Base-by-base conservation (phyloP, 805 yeast species). In the Priceomyces castillae region DNA sequence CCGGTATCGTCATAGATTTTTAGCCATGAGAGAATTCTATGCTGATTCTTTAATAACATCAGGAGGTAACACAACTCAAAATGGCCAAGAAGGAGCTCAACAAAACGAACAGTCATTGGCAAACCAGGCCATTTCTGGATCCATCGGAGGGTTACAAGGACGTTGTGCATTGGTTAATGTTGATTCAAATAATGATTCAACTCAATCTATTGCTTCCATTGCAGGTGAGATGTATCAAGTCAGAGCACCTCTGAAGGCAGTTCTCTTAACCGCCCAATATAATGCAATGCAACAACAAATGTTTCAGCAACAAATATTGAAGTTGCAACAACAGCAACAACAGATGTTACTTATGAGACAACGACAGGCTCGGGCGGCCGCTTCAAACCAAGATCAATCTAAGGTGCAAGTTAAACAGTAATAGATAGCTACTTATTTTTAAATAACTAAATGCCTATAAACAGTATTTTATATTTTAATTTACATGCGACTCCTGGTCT, bases 21-120 rank as follows among this genome's bases (percentile, higher is more conserved):
- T 94, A 53, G 78, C 95, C 47, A 84, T 89, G 86, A 76, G 98
- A 51, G 99, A 94, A 61, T 87, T 90, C 83, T 86, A 92, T 65
- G 96, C 97, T 1, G 80, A 86, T 46, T 92, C 96, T 1, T 74
- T 86, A 11, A 71, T 86, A 7, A 88, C 81, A 9, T 76, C 86
- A 34, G 77, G 82, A 39, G 64, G 64, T 42, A 71, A 76, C 26
- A 77, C 80, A 5, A 59, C 52, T 30, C 47, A 54, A 9, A 47
- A 30, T 30, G 48, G 48, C 18, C 38, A 57, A 4, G 46, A 40
- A n/a, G 40, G 40, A 30, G 40, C 46, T 17, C 61, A 50, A 48
- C 46, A 59, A 1, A 54, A 56, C 14, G 73, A 68, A 30, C 69
- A 63, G 48, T 70, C 74, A 1, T 59, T 71, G 37, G 76, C 76